Percentiles rank a stretch among this genome's conserved stretches.
Evolutionary conservation across 2,329 filamentous ascomycete species (phyloP).

Genomic region (Trichothecium roseum): DNA sequence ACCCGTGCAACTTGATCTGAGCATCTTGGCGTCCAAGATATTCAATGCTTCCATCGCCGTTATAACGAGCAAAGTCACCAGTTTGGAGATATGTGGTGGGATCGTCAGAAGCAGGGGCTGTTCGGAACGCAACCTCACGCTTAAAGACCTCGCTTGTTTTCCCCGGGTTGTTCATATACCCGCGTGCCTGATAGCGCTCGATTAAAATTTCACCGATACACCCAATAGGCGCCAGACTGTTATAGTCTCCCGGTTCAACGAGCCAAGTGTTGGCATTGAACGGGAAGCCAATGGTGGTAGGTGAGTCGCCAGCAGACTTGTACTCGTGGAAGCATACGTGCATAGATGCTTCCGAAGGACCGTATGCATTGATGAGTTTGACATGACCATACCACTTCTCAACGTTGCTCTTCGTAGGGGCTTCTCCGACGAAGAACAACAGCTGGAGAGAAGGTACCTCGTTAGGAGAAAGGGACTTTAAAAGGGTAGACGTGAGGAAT

Average conservation of each 20-base stretch:
- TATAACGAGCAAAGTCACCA: background rate
- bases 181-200: slow-evolving; percentile 23
- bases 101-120: slow-evolving; percentile 2
- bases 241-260: slow-evolving; percentile 4
- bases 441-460: slow-evolving; percentile 6
- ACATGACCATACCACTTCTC: background rate
- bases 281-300: slow-evolving; percentile 3
- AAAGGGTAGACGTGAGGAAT: slow-evolving; percentile 9
- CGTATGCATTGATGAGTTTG: slow-evolving; percentile 26
- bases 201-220: slow-evolving; percentile 7
- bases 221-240: slow-evolving; percentile 6
- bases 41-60: slow-evolving; percentile 1
- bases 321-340: slow-evolving; percentile 13
- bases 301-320: background rate
- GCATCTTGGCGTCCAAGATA: slow-evolving; percentile 1
- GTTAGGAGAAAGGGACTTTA: slow-evolving; percentile 7
- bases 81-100: background rate
- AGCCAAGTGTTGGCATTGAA: slow-evolving; percentile 6
- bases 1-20: slow-evolving; percentile 2
- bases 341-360: slow-evolving; percentile 29
- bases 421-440: slow-evolving; percentile 8
- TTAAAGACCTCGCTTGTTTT: slow-evolving; percentile 16
- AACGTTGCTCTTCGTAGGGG: slow-evolving; percentile 18
- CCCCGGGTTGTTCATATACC: slow-evolving; percentile 28
- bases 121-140: slow-evolving; percentile 3